Conservation (phyloP, 352 stramenopile genomes). For the Hyaloperonospora brassicae region DNA sequence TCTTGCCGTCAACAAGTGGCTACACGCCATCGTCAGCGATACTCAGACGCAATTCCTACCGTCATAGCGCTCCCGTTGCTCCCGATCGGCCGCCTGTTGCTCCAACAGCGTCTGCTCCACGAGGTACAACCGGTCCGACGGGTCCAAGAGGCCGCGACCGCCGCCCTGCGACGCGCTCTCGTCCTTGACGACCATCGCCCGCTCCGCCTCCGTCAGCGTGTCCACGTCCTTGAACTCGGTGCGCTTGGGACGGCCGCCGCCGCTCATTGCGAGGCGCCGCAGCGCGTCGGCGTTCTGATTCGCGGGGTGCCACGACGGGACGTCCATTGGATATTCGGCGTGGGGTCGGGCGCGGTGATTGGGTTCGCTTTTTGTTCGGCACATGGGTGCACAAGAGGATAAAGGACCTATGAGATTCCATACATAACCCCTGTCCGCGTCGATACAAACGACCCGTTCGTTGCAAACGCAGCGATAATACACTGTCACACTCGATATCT, state of each 20-base stretch:
- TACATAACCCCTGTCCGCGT: neutral
- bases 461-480: neutral
- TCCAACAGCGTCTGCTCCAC: constrained; percentile 54
- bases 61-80: constrained; percentile 28
- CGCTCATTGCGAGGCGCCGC: constrained; percentile 23
- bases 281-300: constrained; percentile 45
- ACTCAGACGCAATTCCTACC: constrained; percentile 18
- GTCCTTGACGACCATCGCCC: constrained; percentile 48
- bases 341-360: neutral
- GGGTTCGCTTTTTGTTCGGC: neutral
- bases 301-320: constrained; percentile 64
- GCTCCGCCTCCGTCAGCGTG: constrained; percentile 58
- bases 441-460: no score
- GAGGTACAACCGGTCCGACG: constrained; percentile 68
- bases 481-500: neutral
- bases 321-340: constrained; percentile 36
- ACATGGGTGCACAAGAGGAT: constrained; percentile 5
- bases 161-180: constrained; percentile 26
- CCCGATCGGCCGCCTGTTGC: constrained; percentile 25
- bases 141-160: constrained; percentile 55
- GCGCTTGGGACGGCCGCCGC: constrained; percentile 20
- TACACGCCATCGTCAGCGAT: no score
- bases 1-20: no score
- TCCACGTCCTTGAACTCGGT: constrained; percentile 72
- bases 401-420: constrained; percentile 3